Evolutionary conservation across 768 basidiomycete genomes (phyloP).

Genomic region (Boletus subcaerulescens): DNA sequence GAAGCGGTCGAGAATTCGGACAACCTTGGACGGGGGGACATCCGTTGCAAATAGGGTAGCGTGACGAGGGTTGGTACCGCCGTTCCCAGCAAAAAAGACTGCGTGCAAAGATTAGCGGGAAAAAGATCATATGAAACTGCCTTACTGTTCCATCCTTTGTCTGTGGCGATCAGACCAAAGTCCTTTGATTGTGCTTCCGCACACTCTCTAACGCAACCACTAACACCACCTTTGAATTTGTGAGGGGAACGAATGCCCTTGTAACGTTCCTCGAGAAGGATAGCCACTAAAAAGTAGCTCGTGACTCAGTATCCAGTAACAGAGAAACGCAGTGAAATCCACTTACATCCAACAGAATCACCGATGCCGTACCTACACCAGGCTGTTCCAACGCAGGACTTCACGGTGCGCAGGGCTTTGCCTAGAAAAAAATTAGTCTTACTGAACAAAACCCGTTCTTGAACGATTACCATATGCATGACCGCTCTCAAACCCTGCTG

Average conservation of each 20-base stretch:
- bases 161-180: conserved; percentile 74
- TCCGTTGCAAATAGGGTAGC: conserved; percentile 65
- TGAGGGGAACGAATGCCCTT: conserved; percentile 68
- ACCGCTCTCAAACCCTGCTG: conserved; percentile 71
- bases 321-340: background rate
- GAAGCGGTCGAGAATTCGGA: conserved; percentile 63
- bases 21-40: conserved; percentile 61
- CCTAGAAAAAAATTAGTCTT: conserved; percentile 12
- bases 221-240: conserved; percentile 75
- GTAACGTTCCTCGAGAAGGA: conserved; percentile 70
- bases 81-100: conserved; percentile 63
- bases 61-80: conserved; percentile 59
- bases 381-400: conserved; percentile 71
- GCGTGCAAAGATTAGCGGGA: background rate
- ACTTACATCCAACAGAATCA: conserved; percentile 59
- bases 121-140: background rate
- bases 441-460: background rate
- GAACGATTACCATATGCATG: conserved; percentile 63
- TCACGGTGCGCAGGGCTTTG: conserved; percentile 66
- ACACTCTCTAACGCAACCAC: conserved; percentile 72
- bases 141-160: conserved; percentile 74
- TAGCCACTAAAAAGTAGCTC: conserved; percentile 43
- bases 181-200: conserved; percentile 75
- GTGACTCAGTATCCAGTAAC: background rate
- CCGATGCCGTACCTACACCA: conserved; percentile 74